Percentiles rank a stretch among this genome's conserved stretches.
phyloP scores from a whole-genome alignment of 495 filamentous ascomycete species.

The Cudoniella acicularis region DNA sequence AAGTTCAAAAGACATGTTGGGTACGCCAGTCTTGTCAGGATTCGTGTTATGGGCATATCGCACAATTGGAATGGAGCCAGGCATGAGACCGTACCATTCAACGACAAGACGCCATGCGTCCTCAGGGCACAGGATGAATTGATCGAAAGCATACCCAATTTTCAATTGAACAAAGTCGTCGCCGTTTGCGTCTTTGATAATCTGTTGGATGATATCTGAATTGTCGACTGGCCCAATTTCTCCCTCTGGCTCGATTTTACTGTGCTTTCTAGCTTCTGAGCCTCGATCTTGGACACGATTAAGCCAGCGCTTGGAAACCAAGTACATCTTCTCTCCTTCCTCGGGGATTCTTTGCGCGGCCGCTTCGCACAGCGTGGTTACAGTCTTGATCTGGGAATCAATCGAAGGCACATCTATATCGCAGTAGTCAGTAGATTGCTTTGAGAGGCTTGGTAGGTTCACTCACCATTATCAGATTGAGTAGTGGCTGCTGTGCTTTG shows the following conservation, averaged over 20 bases:
- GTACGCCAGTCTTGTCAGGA: conserved; percentile 43
- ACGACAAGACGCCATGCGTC: conserved; percentile 78
- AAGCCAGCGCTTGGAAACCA: conserved; percentile 80
- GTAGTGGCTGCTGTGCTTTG: not conserved
- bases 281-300: conserved; percentile 66
- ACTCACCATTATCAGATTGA: conserved; percentile 12
- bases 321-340: conserved; percentile 70
- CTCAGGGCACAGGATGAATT: conserved; percentile 74
- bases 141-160: conserved; percentile 61
- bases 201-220: conserved; percentile 57
- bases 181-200: conserved; percentile 40
- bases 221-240: conserved; percentile 85
- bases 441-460: not conserved
- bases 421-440: not conserved
- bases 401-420: conserved; percentile 45
- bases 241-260: conserved; percentile 60
- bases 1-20: conserved; percentile 77
- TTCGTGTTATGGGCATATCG: conserved; percentile 75
- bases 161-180: conserved; percentile 70
- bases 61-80: conserved; percentile 67
- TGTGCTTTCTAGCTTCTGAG: conserved; percentile 45
- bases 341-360: conserved; percentile 47
- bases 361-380: conserved; percentile 57
- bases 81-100: conserved; percentile 74
- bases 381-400: conserved; percentile 73